Evolutionary conservation across 345 rosid species (phyloP).

Genomic region (Cardiospermum halicacabum): DNA sequence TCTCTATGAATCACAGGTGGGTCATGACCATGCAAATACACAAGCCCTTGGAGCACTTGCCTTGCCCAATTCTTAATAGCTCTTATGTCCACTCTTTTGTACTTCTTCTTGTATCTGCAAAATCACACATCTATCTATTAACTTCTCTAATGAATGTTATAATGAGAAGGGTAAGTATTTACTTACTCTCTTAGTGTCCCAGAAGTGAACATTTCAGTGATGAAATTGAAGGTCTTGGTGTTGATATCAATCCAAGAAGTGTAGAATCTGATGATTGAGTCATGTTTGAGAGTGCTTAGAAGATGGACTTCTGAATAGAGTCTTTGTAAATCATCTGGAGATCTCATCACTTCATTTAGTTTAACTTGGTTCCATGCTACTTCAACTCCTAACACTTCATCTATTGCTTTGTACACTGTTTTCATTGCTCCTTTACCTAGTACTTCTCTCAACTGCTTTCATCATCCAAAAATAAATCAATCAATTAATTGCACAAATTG

Average conservation of each 20-base stretch:
- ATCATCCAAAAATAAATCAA: no score
- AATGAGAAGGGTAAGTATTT: no score
- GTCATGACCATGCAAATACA: conserved; percentile 51
- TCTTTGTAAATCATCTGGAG: conserved; percentile 71
- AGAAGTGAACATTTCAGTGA: conserved; percentile 82
- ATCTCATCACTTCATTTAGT: conserved; percentile 48
- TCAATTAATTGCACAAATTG: no score
- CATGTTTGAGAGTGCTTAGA: conserved; percentile 65
- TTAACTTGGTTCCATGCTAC: conserved; percentile 82
- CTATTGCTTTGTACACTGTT: conserved; percentile 78
- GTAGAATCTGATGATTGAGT: conserved; percentile 60
- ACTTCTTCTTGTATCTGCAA: conserved; percentile 54
- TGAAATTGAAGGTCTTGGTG: conserved; percentile 62
- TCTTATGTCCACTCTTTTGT: conserved; percentile 47
- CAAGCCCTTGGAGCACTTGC: conserved; percentile 55
- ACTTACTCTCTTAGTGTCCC: conserved; percentile 71
- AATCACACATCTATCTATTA: no score
- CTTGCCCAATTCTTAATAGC: conserved; percentile 63
- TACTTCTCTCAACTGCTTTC: conserved; percentile 48
- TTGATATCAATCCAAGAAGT: conserved; percentile 70
- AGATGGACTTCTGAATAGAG: conserved; percentile 86
- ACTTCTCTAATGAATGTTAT: no score
- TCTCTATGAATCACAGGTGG: conserved; percentile 67
- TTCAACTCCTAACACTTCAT: conserved; percentile 67
- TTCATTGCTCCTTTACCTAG: conserved; percentile 87